Evolutionary conservation across 1,284 basidiomycete genomes (phyloP), one percentile per base, ranked within the genome.

Genomic region (Termitomyces sp.): DNA sequence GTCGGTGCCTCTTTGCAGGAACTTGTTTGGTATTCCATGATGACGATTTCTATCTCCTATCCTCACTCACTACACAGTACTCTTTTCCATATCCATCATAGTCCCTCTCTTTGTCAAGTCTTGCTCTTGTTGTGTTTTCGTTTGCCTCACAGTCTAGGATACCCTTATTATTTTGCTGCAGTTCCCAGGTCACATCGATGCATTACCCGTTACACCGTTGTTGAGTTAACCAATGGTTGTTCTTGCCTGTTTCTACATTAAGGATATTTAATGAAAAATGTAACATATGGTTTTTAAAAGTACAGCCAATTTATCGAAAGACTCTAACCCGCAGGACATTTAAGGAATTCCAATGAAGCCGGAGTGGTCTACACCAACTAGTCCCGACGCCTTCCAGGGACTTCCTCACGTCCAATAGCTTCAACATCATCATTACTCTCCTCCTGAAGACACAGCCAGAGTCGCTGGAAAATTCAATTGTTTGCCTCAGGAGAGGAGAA

Each of bases 121-220:
- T 46, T 58, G 53, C 36, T 58, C 58, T 61, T 55, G 59, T 58
- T 58, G 46, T 61, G 54, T 59, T 55, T 51, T 42, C 31, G 28
- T 59, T 34, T 55, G 43, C 54, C 50, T 53, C 52, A 58, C 59
- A 54, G 38, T 56, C 57, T 56, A 58, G 55, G 60, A 62, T 62
- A 62, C 61, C 61, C 60, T 56, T 54, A 24, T 50, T 48, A 41
- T 42, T 33, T 51, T 38, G 33, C 51, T 58, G 53, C 54, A 55
- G 56, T 55, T 54, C 56, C 51, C 57, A 34, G 38, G 54, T 53
- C 34, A 50, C 40, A 54, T 51, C 42, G 45, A 46, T 53, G 58
- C 56, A 54, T 42, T 55, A 52, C 53, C 40, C 47, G 38, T 53
- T 36, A 59, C 54, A 62, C 46, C 59, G 45, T 52, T 58, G 10